Evolutionary conservation across 805 yeast species (phyloP).

Genomic region (Candida succiphila): DNA sequence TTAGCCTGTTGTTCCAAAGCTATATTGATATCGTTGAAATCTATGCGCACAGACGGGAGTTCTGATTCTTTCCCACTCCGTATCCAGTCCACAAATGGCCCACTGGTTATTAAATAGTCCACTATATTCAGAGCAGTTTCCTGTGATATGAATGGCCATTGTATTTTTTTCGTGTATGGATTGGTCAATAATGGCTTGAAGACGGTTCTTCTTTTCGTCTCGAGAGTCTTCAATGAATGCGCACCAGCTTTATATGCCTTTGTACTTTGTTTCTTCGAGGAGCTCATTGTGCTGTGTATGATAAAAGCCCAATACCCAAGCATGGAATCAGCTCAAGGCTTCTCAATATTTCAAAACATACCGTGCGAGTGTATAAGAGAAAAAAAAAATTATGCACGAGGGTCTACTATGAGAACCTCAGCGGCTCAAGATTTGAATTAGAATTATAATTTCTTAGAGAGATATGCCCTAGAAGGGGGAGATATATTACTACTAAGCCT

Average conservation of each 20-base stretch:
- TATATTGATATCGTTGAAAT: constrained; percentile 47
- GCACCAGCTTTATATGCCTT: neutral
- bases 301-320: too few species aligned
- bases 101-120: constrained; percentile 24
- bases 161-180: constrained; percentile 39
- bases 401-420: too few species aligned
- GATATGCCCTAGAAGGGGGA: too few species aligned
- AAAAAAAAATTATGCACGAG: too few species aligned
- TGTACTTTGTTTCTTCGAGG: neutral
- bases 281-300: neutral
- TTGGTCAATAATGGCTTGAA: constrained; percentile 57
- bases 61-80: too few species aligned
- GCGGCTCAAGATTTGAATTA: too few species aligned
- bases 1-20: constrained; percentile 34
- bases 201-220: constrained; percentile 42
- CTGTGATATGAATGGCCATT: constrained; percentile 31
- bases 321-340: too few species aligned
- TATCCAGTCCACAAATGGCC: too few species aligned
- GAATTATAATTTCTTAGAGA: too few species aligned
- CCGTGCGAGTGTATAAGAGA: too few species aligned
- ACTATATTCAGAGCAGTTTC: constrained; percentile 19
- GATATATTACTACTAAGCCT: too few species aligned
- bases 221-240: constrained; percentile 29
- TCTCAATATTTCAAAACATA: constrained; percentile 1
- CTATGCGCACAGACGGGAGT: too few species aligned